phyloP scores from a whole-genome alignment of 441 rosid species.

The Bocquillonia castaneifolia region DNA sequence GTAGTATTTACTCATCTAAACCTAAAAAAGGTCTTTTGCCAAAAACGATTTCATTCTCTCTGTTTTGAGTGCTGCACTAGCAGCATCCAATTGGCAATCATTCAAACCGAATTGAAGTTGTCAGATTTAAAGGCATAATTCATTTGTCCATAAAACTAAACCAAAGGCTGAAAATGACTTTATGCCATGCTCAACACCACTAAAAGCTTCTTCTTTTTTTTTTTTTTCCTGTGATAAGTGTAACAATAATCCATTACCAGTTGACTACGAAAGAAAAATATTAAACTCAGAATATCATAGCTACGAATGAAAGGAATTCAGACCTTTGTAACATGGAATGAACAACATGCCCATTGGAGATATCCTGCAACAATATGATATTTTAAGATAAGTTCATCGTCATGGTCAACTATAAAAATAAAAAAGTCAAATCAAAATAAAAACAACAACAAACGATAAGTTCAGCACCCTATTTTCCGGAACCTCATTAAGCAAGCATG shows the following conservation, averaged over 20 bases:
- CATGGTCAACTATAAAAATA: neutral
- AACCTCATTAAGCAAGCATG: neutral
- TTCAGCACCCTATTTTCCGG: neutral
- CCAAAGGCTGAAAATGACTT: neutral
- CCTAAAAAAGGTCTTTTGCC: neutral
- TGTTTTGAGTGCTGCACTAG: no score
- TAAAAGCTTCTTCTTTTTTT: neutral
- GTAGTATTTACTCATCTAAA: neutral
- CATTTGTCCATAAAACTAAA: neutral
- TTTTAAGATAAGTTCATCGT: conserved; percentile 18
- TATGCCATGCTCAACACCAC: neutral
- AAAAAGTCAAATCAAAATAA: no score
- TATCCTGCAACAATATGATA: conserved; percentile 46
- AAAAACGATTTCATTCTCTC: neutral
- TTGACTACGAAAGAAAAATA: neutral
- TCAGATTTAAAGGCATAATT: neutral
- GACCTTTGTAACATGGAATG: conserved; percentile 94
- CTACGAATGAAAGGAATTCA: conserved; percentile 16
- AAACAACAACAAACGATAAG: neutral
- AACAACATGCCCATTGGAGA: conserved; percentile 97
- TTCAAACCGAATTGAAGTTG: neutral
- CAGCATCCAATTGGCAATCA: neutral
- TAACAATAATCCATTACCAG: neutral
- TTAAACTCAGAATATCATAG: neutral
- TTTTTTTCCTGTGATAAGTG: no score